Conservation (phyloP, 495 filamentous ascomycete species). For the Acidomyces sp. region DNA sequence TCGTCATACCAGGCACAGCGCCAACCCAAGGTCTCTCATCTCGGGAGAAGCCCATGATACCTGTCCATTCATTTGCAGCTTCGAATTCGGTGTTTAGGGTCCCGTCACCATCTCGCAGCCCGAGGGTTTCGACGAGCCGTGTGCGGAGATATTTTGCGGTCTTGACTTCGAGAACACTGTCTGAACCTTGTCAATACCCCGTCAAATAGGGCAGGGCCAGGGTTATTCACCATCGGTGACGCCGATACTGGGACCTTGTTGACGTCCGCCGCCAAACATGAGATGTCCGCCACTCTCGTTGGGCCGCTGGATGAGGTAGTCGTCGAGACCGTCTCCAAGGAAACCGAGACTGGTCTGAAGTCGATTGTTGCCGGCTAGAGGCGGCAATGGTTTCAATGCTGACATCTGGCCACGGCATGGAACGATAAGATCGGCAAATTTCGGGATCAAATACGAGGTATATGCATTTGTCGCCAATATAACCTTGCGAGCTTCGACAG, state of each 20-base stretch:
- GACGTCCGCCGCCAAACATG: constrained; percentile 53
- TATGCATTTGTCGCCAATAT: constrained; percentile 72
- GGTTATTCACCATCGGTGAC: constrained; percentile 45
- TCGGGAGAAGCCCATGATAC: constrained; percentile 66
- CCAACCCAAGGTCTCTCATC: constrained; percentile 61
- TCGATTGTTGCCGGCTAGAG: constrained; percentile 27
- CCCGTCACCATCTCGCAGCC: constrained; percentile 28
- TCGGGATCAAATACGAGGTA: constrained; percentile 57
- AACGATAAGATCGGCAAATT: constrained; percentile 56
- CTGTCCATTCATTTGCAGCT: constrained; percentile 59
- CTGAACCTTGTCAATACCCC: too few species aligned
- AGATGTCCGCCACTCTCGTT: constrained; percentile 40
- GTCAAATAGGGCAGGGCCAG: too few species aligned
- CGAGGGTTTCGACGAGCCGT: constrained; percentile 32
- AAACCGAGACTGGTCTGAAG: constrained; percentile 47
- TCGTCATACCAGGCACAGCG: constrained; percentile 31
- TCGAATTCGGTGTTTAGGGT: constrained; percentile 30
- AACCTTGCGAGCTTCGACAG: constrained; percentile 42
- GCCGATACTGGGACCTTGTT: constrained; percentile 42
- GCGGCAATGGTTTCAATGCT: constrained; percentile 43
- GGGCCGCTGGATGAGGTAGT: constrained; percentile 65
- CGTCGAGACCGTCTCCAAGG: constrained; percentile 40
- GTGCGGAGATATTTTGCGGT: constrained; percentile 38
- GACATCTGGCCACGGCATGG: constrained; percentile 65
- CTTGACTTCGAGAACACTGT: constrained; percentile 40